Evolutionary conservation across 106 monocot species (phyloP).

Genomic region (Chionographis japonica): DNA sequence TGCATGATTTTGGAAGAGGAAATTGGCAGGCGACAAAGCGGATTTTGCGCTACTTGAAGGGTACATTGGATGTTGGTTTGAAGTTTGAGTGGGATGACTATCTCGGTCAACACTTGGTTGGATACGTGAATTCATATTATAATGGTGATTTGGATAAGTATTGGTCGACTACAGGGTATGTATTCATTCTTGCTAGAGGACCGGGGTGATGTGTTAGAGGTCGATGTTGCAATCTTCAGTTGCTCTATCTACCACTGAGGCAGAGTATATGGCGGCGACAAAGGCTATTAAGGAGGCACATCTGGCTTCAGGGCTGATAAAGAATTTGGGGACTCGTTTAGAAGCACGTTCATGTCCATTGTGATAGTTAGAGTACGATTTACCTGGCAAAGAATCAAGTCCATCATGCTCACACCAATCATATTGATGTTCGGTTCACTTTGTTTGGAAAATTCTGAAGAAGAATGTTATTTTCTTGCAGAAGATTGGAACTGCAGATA

Average conservation of each 20-base stretch:
- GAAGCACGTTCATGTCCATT: neutral
- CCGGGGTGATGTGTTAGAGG: no score
- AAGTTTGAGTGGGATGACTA: neutral
- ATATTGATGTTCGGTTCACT: no score
- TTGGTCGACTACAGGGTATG: neutral
- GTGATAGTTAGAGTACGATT: no score
- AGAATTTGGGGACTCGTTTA: neutral
- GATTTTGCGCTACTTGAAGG: neutral
- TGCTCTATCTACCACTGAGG: neutral
- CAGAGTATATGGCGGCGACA: no score
- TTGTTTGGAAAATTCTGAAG: no score
- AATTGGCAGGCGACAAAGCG: neutral
- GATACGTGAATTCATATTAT: neutral
- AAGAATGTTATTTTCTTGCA: neutral
- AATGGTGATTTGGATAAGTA: neutral
- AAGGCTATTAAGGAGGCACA: no score
- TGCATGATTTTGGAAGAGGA: neutral
- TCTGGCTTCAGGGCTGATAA: neutral
- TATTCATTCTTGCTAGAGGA: no score
- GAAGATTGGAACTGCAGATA: conserved; percentile 1
- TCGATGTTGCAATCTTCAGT: neutral
- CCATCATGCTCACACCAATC: no score
- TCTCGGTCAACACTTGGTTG: no score
- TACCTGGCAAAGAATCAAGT: no score
- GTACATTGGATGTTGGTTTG: neutral